These are phyloP conservation scores for Cutaneotrichosporon sp. DNA, from an alignment of 1,284 basidiomycete species.

Conservation along the genomic window DNA sequence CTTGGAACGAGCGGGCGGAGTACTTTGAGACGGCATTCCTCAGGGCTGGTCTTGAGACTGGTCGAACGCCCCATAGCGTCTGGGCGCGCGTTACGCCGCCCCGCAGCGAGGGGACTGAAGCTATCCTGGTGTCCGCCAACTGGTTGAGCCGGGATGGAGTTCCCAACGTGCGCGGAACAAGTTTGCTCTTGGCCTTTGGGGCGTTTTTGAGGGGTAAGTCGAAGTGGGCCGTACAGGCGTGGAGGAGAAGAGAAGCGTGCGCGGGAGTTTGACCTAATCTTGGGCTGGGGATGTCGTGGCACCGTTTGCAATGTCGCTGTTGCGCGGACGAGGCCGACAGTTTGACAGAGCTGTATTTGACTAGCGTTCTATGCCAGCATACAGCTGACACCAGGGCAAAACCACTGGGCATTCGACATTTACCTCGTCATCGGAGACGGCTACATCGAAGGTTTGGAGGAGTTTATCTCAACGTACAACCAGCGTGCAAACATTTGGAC, in stretches of 20 bases:
- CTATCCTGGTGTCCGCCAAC: slow-evolving; percentile 81
- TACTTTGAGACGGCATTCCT: slow-evolving; percentile 22
- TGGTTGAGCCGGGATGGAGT: slow-evolving; percentile 62
- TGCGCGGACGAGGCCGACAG: too few species aligned
- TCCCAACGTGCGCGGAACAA: slow-evolving; percentile 76
- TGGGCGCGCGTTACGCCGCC: slow-evolving; percentile 80
- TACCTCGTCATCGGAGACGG: slow-evolving; percentile 86
- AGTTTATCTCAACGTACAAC: slow-evolving; percentile 82
- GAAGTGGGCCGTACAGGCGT: too few species aligned
- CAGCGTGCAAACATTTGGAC: slow-evolving; percentile 86
- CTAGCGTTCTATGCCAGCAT: too few species aligned
- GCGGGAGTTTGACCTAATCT: too few species aligned
- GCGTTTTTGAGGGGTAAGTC: slow-evolving; percentile 72
- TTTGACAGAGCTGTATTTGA: too few species aligned
- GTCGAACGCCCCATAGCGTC: slow-evolving; percentile 51
- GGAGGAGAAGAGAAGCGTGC: too few species aligned
- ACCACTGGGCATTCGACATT: slow-evolving; percentile 90
- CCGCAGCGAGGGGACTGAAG: slow-evolving; percentile 80
- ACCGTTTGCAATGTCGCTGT: too few species aligned
- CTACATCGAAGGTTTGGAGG: slow-evolving; percentile 84
- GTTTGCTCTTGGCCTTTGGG: slow-evolving; percentile 75
- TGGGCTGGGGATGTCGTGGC: too few species aligned
- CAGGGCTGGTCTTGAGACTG: slow-evolving; percentile 21
- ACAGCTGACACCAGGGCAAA: slow-evolving; percentile 61
- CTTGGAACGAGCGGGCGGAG: slow-evolving; percentile 55